phyloP scores from a whole-genome alignment of 805 yeast genomes.

The Debaryomyces prosopidis region DNA sequence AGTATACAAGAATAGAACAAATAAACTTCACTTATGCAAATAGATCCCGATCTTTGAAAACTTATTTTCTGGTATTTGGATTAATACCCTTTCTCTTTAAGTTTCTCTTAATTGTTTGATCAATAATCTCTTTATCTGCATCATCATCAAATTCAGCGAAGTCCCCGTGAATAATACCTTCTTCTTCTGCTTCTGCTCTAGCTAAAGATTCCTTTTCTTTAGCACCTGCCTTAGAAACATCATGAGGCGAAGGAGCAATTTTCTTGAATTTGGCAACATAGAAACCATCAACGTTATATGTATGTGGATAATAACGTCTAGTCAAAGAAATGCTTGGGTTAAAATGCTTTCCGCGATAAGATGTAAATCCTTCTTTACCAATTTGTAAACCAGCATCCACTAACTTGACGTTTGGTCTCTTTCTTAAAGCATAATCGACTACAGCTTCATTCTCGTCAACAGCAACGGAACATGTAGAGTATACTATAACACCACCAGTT shows the following conservation, averaged over 20 bases:
- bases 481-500: slow-evolving; percentile 92
- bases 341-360: slow-evolving; percentile 90
- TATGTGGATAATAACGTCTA: slow-evolving; percentile 96
- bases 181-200: slow-evolving; percentile 78
- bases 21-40: slow-evolving; percentile 3
- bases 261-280: slow-evolving; percentile 95
- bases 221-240: slow-evolving; percentile 83
- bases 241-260: slow-evolving; percentile 82
- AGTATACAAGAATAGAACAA: slow-evolving; percentile 8
- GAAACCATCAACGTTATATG: slow-evolving; percentile 98
- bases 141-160: slow-evolving; percentile 79
- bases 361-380: slow-evolving; percentile 94
- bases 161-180: slow-evolving; percentile 81
- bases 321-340: slow-evolving; percentile 75
- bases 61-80: slow-evolving; percentile 44
- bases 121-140: slow-evolving; percentile 73
- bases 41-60: neutral
- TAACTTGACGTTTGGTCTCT: slow-evolving; percentile 92
- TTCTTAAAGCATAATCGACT: slow-evolving; percentile 94
- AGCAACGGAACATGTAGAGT: slow-evolving; percentile 97
- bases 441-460: slow-evolving; percentile 99
- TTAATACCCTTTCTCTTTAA: slow-evolving; percentile 73
- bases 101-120: slow-evolving; percentile 62
- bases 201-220: slow-evolving; percentile 80
- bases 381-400: slow-evolving; percentile 91